These are phyloP conservation scores for Saturnispora serradocipensis DNA, from an alignment of 805 yeast species.

Conservation along the genomic window DNA sequence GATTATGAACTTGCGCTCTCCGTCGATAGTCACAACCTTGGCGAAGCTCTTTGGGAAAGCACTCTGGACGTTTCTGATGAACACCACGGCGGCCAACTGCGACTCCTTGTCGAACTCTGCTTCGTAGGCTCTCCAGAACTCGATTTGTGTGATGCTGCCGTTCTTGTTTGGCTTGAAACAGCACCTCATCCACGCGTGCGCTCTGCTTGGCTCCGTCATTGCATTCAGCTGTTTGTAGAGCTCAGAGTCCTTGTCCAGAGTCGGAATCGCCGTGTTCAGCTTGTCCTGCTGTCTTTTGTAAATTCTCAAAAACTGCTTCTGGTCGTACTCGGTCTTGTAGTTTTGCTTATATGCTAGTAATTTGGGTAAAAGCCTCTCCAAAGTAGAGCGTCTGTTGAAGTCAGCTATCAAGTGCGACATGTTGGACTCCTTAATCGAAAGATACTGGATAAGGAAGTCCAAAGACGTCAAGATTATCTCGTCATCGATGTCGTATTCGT, in stretches of 20 bases:
- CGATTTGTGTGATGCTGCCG: slow-evolving; percentile 90
- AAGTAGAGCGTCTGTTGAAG: slow-evolving; percentile 39
- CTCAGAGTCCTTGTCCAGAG: slow-evolving; percentile 21
- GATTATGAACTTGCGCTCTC: slow-evolving; percentile 71
- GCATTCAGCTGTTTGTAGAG: slow-evolving; percentile 52
- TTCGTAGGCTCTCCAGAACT: slow-evolving; percentile 93
- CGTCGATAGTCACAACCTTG: slow-evolving; percentile 70
- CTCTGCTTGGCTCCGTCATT: slow-evolving; percentile 79
- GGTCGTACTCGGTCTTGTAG: slow-evolving; percentile 28
- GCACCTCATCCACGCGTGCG: slow-evolving; percentile 90
- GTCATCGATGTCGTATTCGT: slow-evolving; percentile 38
- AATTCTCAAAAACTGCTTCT: slow-evolving; percentile 30
- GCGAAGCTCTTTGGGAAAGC: slow-evolving; percentile 88
- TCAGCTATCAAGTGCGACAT: slow-evolving; percentile 44
- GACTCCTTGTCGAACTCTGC: slow-evolving; percentile 64
- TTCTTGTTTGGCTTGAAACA: slow-evolving; percentile 70
- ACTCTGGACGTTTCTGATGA: slow-evolving; percentile 84
- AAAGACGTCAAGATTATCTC: slow-evolving; percentile 67
- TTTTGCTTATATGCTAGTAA: slow-evolving; percentile 43
- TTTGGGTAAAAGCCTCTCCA: slow-evolving; percentile 54
- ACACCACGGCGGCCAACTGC: slow-evolving; percentile 89
- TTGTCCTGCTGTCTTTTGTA: slow-evolving; percentile 35
- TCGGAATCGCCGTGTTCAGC: slow-evolving; percentile 10
- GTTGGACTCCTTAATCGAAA: slow-evolving; percentile 38
- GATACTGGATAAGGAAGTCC: slow-evolving; percentile 75